These are phyloP conservation scores for Mentha longifolia DNA, from an alignment of 257 asterid species.

Conservation along the genomic window DNA sequence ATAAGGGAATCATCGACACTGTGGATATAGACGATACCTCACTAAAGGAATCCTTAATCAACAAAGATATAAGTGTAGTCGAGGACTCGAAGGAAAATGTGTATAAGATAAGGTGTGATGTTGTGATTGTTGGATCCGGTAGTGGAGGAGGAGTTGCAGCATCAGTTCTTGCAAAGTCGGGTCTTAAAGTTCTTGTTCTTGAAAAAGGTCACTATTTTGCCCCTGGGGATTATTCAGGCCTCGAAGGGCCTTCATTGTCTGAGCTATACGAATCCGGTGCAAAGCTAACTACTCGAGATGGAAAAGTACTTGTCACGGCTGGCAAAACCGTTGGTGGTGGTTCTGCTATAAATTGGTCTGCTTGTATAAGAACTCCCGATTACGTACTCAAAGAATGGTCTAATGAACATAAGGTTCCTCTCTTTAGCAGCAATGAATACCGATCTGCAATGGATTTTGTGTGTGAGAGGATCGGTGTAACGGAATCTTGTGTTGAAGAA, in stretches of 20 bases:
- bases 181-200: constrained; percentile 72
- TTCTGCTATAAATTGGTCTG: constrained; percentile 83
- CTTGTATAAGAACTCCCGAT: constrained; percentile 78
- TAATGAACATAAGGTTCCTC: constrained; percentile 44
- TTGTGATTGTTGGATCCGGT: constrained; percentile 90
- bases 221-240: constrained; percentile 74
- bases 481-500: constrained; percentile 55
- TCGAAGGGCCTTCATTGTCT: constrained; percentile 75
- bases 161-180: constrained; percentile 73
- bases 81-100: constrained; percentile 43
- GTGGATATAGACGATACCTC: constrained; percentile 47
- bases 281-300: constrained; percentile 64
- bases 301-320: constrained; percentile 69
- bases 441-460: constrained; percentile 80
- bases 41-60: constrained; percentile 57
- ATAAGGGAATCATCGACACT: constrained; percentile 72
- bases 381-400: constrained; percentile 81
- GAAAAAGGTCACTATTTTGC: constrained; percentile 90
- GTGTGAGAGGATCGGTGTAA: constrained; percentile 76
- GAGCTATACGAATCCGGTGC: constrained; percentile 78
- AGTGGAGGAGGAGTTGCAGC: constrained; percentile 94
- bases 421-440: constrained; percentile 59
- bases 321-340: constrained; percentile 89
- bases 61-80: constrained; percentile 50
- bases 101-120: constrained; percentile 69